Evolutionary conservation across 495 filamentous ascomycete genomes (phyloP), one percentile per base, ranked within the genome.

Genomic region (Penicillium steckii): DNA sequence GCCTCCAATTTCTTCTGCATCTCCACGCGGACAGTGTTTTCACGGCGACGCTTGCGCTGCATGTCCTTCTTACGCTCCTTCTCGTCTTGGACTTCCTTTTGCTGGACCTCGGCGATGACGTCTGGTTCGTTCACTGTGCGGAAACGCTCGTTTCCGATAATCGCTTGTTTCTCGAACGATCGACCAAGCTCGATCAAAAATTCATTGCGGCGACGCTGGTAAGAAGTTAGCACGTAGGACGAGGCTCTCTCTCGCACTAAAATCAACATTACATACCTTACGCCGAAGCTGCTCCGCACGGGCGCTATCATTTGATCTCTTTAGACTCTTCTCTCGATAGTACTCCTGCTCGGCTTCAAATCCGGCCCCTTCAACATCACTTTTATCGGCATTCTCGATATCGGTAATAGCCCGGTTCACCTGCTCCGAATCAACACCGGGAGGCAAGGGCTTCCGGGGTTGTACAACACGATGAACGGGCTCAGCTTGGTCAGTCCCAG

Each of bases 41-140:
- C 94, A 17, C 94, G 84, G n/a, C 94, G 86, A 21, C 94, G 85
- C 73, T 97, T 97, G 21, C 95, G 87, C 63, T 99, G 94, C 88
- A 97, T 96, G 56, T 97, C 94, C 74, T 99, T 99, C 79, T 99
- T 99, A 23, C 95, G 90, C 70, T 97, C 95, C 68, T 97, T 99
- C 66, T 99, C 94, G 43, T 94, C 91, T 49, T 88, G 87, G 7
- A 96, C 78, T 65, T 97, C 94, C 55, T 88, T 89, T 48, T 88
- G 85, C 52, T 94, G 88, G 1, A 98, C 93, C 58, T 95, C 86
- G 38, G 87, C 81, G 46, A 91, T 76, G 15, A 92, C 94, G 12
- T 84, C 85, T 4, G 83, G 77, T 60, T 85, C 83, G 57, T 87
- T 77, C 25, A 63, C 60, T n/a, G 67, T 56, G 44, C 79, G 68